Conservation (phyloP, 768 basidiomycete genomes). For the Leccinum truebloodii region DNA sequence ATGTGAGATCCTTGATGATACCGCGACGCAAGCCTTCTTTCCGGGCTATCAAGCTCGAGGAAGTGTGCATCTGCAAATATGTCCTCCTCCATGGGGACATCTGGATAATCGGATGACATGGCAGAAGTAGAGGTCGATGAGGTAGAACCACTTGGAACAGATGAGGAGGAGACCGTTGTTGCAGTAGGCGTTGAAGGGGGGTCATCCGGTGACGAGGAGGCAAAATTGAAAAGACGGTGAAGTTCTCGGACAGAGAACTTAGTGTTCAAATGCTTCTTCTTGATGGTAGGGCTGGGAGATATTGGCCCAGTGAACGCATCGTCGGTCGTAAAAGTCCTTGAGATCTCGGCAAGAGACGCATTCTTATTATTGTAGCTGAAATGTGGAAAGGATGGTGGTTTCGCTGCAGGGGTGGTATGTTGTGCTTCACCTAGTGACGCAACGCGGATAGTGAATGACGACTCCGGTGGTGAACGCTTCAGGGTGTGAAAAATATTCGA, state of each 20-base stretch:
- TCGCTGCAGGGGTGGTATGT: slow-evolving; percentile 2
- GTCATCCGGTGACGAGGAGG: slow-evolving; percentile 23
- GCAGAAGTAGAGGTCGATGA: slow-evolving; percentile 16
- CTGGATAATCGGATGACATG: slow-evolving; percentile 15
- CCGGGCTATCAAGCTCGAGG: slow-evolving; percentile 21
- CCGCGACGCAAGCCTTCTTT: slow-evolving; percentile 17
- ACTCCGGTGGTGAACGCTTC: slow-evolving; percentile 32
- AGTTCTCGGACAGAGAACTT: slow-evolving; percentile 41
- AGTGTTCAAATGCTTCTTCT: slow-evolving; percentile 20
- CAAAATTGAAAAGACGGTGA: slow-evolving; percentile 34
- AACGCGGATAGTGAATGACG: slow-evolving; percentile 24
- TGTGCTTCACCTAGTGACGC: slow-evolving; percentile 22
- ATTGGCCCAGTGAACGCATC: slow-evolving; percentile 24
- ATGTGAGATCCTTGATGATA: slow-evolving; percentile 6
- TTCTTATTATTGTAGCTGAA: slow-evolving; percentile 28
- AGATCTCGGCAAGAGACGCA: slow-evolving; percentile 19
- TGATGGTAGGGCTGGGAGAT: slow-evolving; percentile 38
- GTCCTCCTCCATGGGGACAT: slow-evolving; percentile 23
- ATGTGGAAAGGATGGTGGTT: slow-evolving; percentile 12
- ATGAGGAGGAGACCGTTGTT: slow-evolving; percentile 1
- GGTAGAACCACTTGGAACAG: not conserved
- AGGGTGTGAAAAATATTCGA: slow-evolving; percentile 27
- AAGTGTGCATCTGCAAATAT: slow-evolving; percentile 15
- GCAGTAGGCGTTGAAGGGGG: slow-evolving; percentile 5
- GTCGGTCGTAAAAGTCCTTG: slow-evolving; percentile 12